phyloP scores from a whole-genome alignment of 2,329 filamentous ascomycete species.

The Apiospora saccharicola region DNA sequence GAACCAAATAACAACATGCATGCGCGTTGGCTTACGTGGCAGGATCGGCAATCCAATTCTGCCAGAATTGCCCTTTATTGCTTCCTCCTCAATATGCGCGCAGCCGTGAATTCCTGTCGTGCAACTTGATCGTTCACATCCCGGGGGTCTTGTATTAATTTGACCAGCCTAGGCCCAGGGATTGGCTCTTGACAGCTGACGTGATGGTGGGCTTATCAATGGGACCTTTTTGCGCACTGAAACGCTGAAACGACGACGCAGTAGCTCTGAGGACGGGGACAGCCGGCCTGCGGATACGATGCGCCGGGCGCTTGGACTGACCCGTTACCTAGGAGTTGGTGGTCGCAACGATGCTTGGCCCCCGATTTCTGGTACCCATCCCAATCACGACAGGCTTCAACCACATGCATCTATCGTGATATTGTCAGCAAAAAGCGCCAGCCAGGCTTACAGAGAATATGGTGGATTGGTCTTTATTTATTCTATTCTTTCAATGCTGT shows the following conservation, averaged over 20 bases:
- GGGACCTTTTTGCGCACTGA: background rate
- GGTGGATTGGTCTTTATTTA: slow-evolving; percentile 11
- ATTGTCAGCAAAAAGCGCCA: background rate
- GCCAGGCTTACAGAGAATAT: background rate
- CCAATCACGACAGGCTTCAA: background rate
- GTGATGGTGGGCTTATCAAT: background rate
- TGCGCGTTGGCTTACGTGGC: slow-evolving; percentile 5
- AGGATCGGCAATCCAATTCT: background rate
- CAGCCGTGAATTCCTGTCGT: background rate
- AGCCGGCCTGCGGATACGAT: background rate
- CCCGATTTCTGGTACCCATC: background rate
- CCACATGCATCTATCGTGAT: background rate
- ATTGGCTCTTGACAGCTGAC: background rate
- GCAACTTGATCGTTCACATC: background rate
- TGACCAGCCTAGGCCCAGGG: background rate
- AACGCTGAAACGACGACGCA: slow-evolving; percentile 1
- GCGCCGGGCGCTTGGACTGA: background rate
- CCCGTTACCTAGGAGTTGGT: background rate
- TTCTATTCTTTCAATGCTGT: background rate
- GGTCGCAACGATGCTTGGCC: background rate
- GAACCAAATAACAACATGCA: background rate
- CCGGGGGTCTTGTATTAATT: background rate
- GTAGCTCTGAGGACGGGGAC: slow-evolving; percentile 15
- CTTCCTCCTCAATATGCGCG: background rate
- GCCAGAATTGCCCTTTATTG: background rate